Evolutionary conservation across 768 basidiomycete species (phyloP).

Genomic region (Calvatia gigantea): DNA sequence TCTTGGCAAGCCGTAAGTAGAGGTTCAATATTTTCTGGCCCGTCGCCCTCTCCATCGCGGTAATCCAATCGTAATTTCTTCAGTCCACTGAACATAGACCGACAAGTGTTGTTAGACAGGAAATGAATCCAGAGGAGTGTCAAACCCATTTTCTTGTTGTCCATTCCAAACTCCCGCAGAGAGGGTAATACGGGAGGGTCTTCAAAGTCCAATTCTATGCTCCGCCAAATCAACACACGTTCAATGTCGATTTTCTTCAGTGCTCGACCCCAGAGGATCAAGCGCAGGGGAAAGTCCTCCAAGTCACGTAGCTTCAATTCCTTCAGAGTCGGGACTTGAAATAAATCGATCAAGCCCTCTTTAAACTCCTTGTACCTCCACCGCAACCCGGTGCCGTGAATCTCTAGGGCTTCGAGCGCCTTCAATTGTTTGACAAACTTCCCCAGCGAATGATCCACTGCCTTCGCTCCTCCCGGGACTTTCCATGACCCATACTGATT

Average conservation of each 20-base stretch:
- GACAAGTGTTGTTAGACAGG: conserved; percentile 1
- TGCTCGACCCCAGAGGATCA: conserved; percentile 6
- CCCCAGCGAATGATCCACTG: background rate
- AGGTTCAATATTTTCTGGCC: background rate
- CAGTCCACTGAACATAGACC: background rate
- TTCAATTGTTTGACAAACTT: background rate
- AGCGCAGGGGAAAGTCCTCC: conserved; percentile 1
- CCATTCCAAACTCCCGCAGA: conserved; percentile 8
- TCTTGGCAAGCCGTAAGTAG: conserved; percentile 6
- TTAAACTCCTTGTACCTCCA: conserved; percentile 3
- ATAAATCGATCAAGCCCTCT: background rate
- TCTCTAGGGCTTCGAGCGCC: conserved; percentile 4
- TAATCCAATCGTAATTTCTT: conserved; percentile 7
- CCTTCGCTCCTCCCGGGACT: background rate
- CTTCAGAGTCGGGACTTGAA: conserved; percentile 4
- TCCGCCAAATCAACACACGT: background rate
- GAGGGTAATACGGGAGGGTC: background rate
- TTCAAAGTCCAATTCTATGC: background rate
- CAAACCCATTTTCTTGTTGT: conserved; percentile 5
- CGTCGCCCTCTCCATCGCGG: background rate
- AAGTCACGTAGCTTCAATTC: conserved; percentile 4
- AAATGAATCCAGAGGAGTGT: conserved; percentile 1
- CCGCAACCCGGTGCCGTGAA: background rate
- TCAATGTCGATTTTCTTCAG: conserved; percentile 6
- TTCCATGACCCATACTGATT: background rate